Base-by-base conservation (phyloP, 345 rosid species). In the Cochlearia excelsa region DNA sequence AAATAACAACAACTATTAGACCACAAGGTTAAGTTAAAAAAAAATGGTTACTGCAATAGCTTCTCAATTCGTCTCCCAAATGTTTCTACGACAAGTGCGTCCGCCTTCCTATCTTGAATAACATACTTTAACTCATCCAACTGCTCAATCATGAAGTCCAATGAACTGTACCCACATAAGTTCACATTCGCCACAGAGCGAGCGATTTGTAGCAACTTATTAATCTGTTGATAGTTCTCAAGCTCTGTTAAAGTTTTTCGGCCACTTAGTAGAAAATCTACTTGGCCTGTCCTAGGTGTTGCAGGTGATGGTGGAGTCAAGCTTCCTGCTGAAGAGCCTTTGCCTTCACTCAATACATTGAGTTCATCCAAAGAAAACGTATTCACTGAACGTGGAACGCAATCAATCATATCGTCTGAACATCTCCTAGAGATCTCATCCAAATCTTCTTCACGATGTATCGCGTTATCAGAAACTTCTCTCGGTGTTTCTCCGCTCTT, bases 41-140 rank as follows among this genome's bases (percentile, higher is more conserved):
- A 6, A 46, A 59, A 65, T 35, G 69, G 81, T 89, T 75, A 87
- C 97, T 87, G 96, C 51, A 89, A 59, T 61, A 93, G 83, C 75
- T 93, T 93, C 83, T 93, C 97, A 60, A 87, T 84, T 30, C 97
- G 84, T 72, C 97, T 79, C 70, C 99, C 99, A 78, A 93, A 89
- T 5, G 99, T 93, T 82, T 93, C 99, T 33, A 93, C 91, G 57
- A 89, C 79, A 35, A 93, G 91, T 26, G 91, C 99, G 72, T 89
- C 99, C 66, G 86, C 95, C 70, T 87, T 89, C 74, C 95, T 77
- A 61, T 93, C 99, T 77, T 93, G 95, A 66, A 89, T 85, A 63
- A 85, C 82, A 27, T 93, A 93, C 70, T 87, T 93, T 8, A 93
- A 78, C 66, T 89, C 94, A 65, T 93, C 88, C 50, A 89, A 64